Evolutionary conservation across 352 stramenopile species (phyloP).

Genomic region (Phytopythium litorale): DNA sequence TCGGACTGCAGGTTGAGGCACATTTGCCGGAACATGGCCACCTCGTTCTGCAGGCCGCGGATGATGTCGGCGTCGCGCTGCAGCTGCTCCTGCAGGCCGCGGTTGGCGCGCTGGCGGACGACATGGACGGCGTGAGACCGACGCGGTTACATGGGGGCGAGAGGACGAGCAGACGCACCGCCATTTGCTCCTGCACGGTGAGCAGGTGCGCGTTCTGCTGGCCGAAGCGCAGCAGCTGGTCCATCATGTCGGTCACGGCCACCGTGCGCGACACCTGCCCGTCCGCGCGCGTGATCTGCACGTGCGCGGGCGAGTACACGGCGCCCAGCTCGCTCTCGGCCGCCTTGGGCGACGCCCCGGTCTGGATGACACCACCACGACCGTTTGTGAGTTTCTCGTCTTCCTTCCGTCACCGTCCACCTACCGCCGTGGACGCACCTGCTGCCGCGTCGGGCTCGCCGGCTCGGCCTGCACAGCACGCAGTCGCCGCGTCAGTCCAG

Average conservation of each 20-base stretch:
- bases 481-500: not conserved
- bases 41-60: constrained; percentile 65
- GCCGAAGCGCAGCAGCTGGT: constrained; percentile 64
- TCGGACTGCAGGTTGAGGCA: constrained; percentile 76
- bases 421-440: not conserved
- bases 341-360: no score
- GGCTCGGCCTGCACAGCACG: not conserved
- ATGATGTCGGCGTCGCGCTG: constrained; percentile 68
- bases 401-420: no score
- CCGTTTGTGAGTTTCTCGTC: no score
- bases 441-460: not conserved
- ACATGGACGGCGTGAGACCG: not conserved
- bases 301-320: constrained; percentile 63
- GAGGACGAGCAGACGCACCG: constrained; percentile 24
- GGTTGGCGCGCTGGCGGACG: constrained; percentile 52
- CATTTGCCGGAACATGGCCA: constrained; percentile 81
- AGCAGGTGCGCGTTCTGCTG: constrained; percentile 66
- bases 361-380: no score
- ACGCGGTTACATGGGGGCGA: not conserved
- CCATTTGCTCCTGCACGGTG: constrained; percentile 58
- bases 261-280: constrained; percentile 73
- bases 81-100: constrained; percentile 60
- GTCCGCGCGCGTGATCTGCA: constrained; percentile 70
- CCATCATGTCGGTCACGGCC: constrained; percentile 76
- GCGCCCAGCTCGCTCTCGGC: constrained; percentile 35